Evolutionary conservation across 257 asterid genomes (phyloP).

Genomic region (Dorcoceras hygrometricum): DNA sequence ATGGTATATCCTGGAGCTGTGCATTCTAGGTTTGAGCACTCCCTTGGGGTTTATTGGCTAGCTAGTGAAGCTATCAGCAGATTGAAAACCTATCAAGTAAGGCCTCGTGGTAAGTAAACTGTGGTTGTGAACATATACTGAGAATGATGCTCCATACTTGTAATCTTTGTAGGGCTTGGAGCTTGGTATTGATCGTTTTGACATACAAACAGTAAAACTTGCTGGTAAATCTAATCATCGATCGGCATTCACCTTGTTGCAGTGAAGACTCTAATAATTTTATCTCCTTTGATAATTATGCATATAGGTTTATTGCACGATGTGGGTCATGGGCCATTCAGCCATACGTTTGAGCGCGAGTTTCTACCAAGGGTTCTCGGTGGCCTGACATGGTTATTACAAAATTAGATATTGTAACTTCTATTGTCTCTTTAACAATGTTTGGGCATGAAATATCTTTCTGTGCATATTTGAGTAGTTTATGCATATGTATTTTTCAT

Average conservation of each 20-base stretch:
- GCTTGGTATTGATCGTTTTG: slow-evolving; percentile 69
- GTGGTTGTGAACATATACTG: slow-evolving; percentile 21
- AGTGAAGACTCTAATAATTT: slow-evolving; percentile 17
- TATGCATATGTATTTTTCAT: background rate
- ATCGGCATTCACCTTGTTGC: slow-evolving; percentile 17
- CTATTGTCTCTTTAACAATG: background rate
- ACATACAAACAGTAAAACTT: slow-evolving; percentile 68
- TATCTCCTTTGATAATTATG: slow-evolving; percentile 25
- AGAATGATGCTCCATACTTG: slow-evolving; percentile 25
- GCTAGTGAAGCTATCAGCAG: slow-evolving; percentile 72
- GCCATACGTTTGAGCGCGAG: slow-evolving; percentile 85
- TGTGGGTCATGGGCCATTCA: slow-evolving; percentile 95
- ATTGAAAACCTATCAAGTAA: slow-evolving; percentile 71
- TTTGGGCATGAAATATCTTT: background rate
- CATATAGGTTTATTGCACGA: slow-evolving; percentile 85
- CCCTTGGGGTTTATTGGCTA: slow-evolving; percentile 89
- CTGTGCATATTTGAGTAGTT: no score
- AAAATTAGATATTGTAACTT: background rate
- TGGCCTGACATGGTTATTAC: slow-evolving; percentile 56
- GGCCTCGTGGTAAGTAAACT: slow-evolving; percentile 15
- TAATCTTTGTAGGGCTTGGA: slow-evolving; percentile 63
- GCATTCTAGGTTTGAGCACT: slow-evolving; percentile 94
- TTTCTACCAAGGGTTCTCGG: slow-evolving; percentile 61
- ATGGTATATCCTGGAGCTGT: slow-evolving; percentile 97
- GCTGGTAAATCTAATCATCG: slow-evolving; percentile 51